Evolutionary conservation across 2,329 filamentous ascomycete species (phyloP).

Genomic region (Sphaerulina populicola): DNA sequence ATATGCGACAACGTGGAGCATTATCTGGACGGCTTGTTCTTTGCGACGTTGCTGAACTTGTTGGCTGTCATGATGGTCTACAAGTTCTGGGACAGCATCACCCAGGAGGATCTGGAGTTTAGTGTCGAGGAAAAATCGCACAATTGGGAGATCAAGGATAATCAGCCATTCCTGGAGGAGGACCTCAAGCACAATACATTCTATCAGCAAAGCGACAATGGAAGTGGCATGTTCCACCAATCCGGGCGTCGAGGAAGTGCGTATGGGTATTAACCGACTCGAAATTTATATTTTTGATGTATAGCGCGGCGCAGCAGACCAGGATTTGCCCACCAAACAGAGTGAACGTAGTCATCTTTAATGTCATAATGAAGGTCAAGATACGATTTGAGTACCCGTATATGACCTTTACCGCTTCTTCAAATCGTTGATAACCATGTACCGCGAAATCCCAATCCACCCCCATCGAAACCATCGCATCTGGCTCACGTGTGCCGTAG

Average conservation of each 20-base stretch:
- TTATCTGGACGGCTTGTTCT: slow-evolving; percentile 89
- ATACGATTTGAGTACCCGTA: slow-evolving; percentile 1
- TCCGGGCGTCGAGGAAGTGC: slow-evolving; percentile 20
- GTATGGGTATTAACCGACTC: slow-evolving; percentile 16
- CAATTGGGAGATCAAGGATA: slow-evolving; percentile 87
- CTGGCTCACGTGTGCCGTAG: slow-evolving; percentile 79
- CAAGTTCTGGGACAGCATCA: slow-evolving; percentile 99
- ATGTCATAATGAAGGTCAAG: slow-evolving; percentile 14
- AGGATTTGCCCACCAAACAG: slow-evolving; percentile 3
- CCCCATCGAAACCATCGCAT: slow-evolving; percentile 98
- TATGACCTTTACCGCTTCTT: slow-evolving; percentile 45
- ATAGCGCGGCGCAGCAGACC: slow-evolving; percentile 13
- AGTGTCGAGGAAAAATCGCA: slow-evolving; percentile 91
- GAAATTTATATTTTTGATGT: slow-evolving; percentile 6
- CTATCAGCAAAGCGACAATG: slow-evolving; percentile 61
- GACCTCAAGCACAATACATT: slow-evolving; percentile 60
- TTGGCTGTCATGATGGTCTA: slow-evolving; percentile 99
- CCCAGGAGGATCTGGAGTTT: slow-evolving; percentile 95
- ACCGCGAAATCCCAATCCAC: slow-evolving; percentile 83
- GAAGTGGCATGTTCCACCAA: slow-evolving; percentile 40
- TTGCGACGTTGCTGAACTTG: slow-evolving; percentile 87
- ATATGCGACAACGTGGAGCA: slow-evolving; percentile 82
- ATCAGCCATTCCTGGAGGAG: slow-evolving; percentile 73
- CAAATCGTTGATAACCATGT: slow-evolving; percentile 93
- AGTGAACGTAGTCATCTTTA: slow-evolving; percentile 12